Evolutionary conservation across 164 flowering plant genomes (phyloP).

Genomic region (Chloranthus sessilifolius): DNA sequence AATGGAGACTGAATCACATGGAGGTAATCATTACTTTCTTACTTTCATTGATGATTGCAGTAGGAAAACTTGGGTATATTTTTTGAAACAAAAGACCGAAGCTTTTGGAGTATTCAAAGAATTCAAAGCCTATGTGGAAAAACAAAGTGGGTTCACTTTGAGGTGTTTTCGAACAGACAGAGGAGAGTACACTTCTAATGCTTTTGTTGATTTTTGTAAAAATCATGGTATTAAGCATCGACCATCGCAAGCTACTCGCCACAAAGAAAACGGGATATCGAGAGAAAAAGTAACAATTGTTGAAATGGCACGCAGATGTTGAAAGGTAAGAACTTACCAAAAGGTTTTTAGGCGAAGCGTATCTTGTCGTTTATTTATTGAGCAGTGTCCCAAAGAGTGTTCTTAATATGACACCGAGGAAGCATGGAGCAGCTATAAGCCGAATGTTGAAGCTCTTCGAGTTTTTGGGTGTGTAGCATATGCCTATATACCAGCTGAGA

Average conservation of each 20-base stretch:
- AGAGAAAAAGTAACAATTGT: neutral
- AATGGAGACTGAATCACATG: neutral
- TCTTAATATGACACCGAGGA: too few species aligned
- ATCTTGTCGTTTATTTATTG: neutral
- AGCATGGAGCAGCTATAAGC: neutral
- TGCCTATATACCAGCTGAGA: neutral
- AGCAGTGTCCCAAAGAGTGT: neutral
- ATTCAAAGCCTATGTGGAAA: conserved; percentile 10
- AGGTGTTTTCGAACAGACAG: conserved; percentile 7
- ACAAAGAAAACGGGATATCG: neutral
- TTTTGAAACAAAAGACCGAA: too few species aligned
- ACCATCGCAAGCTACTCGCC: neutral
- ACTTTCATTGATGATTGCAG: neutral
- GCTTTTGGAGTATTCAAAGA: conserved; percentile 1
- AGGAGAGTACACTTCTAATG: conserved; percentile 10
- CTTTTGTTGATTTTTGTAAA: conserved; percentile 10
- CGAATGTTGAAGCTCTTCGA: too few species aligned
- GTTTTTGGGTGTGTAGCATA: too few species aligned
- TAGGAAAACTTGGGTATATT: neutral
- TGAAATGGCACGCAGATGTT: neutral
- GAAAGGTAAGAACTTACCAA: neutral
- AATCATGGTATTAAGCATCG: conserved; percentile 6
- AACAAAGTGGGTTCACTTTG: conserved; percentile 1
- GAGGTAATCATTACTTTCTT: neutral
- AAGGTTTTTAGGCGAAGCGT: neutral